Percentiles rank a stretch among this genome's conserved stretches.
phyloP scores from a whole-genome alignment of 2,329 filamentous ascomycete genomes.

The Colletotrichum gloeosporioides region DNA sequence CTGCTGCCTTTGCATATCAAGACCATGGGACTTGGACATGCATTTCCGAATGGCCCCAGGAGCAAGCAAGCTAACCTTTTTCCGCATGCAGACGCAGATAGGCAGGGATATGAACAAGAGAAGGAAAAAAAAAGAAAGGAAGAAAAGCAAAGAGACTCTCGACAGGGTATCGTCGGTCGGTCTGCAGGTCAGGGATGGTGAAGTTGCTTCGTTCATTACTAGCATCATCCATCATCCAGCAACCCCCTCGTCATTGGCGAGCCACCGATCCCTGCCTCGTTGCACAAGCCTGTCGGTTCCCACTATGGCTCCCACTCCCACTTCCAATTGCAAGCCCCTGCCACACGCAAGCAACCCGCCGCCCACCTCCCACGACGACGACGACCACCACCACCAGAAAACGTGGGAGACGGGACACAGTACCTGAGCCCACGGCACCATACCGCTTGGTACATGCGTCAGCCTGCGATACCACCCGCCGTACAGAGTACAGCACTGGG shows the following conservation, averaged over 20 bases:
- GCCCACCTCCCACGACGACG: not conserved
- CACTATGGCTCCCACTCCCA: conserved; percentile 14
- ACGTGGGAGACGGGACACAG: not conserved
- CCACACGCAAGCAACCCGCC: not conserved
- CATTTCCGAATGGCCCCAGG: not conserved
- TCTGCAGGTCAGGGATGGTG: not conserved
- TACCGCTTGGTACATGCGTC: not conserved
- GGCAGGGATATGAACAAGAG: not conserved
- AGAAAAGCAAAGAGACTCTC: not conserved
- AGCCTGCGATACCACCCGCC: not conserved
- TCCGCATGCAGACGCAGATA: not conserved
- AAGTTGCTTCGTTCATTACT: conserved; percentile 13
- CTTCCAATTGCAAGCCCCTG: conserved; percentile 2
- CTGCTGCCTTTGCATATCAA: not conserved
- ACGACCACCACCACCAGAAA: not conserved
- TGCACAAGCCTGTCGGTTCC: conserved; percentile 23
- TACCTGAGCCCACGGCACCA: not conserved
- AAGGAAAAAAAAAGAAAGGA: not conserved
- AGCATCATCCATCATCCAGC: conserved; percentile 11
- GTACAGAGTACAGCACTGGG: not conserved
- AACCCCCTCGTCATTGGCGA: not conserved
- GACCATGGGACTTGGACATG: not conserved
- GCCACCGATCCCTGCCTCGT: conserved; percentile 6
- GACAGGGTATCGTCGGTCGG: not conserved
- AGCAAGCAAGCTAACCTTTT: not conserved